phyloP scores from a whole-genome alignment of 2,329 filamentous ascomycete species.

The Pseudohalonectria lignicola region DNA sequence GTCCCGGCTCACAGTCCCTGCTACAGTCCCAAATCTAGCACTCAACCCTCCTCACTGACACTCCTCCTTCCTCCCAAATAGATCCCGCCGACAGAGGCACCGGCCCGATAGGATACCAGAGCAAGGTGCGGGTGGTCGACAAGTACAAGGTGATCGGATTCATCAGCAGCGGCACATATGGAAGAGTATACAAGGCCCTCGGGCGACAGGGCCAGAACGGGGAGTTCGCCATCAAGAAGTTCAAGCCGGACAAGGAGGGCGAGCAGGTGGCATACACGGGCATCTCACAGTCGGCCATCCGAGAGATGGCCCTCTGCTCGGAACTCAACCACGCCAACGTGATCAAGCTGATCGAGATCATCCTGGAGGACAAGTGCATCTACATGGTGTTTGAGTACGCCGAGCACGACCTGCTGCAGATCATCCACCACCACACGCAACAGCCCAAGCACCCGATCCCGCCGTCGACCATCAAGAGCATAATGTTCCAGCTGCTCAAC shows the following conservation, averaged over 20 bases:
- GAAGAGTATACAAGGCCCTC: constrained; percentile 91
- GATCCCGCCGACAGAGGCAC: constrained; percentile 41
- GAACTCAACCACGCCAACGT: constrained; percentile 85
- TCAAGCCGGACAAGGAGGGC: constrained; percentile 97
- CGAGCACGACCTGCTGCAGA: constrained; percentile 92
- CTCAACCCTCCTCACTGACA: neutral
- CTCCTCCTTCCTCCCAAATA: constrained; percentile 16
- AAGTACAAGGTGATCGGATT: constrained; percentile 96
- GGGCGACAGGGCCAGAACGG: constrained; percentile 62
- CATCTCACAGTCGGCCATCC: constrained; percentile 92
- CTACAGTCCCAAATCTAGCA: neutral
- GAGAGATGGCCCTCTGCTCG: constrained; percentile 94
- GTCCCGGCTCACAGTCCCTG: too few relatives aligned
- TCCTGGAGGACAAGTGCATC: constrained; percentile 96
- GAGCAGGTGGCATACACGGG: constrained; percentile 92
- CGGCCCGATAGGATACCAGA: constrained; percentile 43
- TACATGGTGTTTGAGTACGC: constrained; percentile 99
- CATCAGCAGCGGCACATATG: constrained; percentile 96
- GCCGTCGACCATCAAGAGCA: constrained; percentile 78
- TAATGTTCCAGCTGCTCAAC: constrained; percentile 91
- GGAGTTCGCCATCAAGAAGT: constrained; percentile 98
- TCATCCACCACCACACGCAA: constrained; percentile 95
- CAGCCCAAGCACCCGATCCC: constrained; percentile 82
- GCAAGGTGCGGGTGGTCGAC: constrained; percentile 82
- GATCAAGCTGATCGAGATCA: constrained; percentile 86